phyloP scores from a whole-genome alignment of 169 alveolate genomes.

The Plasmodium blacklocki region DNA sequence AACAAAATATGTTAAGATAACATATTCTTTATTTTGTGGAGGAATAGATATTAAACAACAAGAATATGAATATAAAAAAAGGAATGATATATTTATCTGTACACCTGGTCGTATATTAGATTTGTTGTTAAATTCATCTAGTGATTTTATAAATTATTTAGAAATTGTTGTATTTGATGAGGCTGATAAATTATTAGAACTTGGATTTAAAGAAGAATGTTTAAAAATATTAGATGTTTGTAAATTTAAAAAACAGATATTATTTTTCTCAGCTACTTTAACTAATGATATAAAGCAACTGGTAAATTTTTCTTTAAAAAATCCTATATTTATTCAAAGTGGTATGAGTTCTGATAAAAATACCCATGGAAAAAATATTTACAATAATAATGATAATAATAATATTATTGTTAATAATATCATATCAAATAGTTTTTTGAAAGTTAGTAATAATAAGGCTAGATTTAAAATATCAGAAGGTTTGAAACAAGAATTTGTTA shows the following conservation, averaged over 20 bases:
- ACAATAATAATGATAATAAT: constrained; percentile 3
- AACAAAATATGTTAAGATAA: constrained; percentile 86
- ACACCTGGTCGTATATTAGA: constrained; percentile 99
- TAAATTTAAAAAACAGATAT: constrained; percentile 88
- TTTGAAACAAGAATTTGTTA: constrained; percentile 79
- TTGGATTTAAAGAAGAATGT: constrained; percentile 94
- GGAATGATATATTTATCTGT: constrained; percentile 96
- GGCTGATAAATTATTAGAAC: constrained; percentile 96
- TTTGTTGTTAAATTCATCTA: constrained; percentile 90
- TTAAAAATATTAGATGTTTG: constrained; percentile 81
- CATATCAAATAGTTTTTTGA: background rate
- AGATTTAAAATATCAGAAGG: constrained; percentile 78
- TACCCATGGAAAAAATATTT: background rate
- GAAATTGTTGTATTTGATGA: constrained; percentile 95
- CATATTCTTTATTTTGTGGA: constrained; percentile 88
- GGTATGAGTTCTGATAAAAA: constrained; percentile 2
- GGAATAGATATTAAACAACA: constrained; percentile 91
- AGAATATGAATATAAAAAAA: constrained; percentile 89
- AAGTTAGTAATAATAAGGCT: constrained; percentile 6
- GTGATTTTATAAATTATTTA: constrained; percentile 85
- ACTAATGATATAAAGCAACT: constrained; percentile 88
- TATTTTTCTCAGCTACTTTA: constrained; percentile 93
- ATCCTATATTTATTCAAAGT: constrained; percentile 86
- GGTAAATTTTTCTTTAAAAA: constrained; percentile 86
- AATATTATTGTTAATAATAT: constrained; percentile 3